These are phyloP conservation scores for Neurospora sp. DNA, from an alignment of 495 filamentous ascomycete genomes.

Conservation along the genomic window DNA sequence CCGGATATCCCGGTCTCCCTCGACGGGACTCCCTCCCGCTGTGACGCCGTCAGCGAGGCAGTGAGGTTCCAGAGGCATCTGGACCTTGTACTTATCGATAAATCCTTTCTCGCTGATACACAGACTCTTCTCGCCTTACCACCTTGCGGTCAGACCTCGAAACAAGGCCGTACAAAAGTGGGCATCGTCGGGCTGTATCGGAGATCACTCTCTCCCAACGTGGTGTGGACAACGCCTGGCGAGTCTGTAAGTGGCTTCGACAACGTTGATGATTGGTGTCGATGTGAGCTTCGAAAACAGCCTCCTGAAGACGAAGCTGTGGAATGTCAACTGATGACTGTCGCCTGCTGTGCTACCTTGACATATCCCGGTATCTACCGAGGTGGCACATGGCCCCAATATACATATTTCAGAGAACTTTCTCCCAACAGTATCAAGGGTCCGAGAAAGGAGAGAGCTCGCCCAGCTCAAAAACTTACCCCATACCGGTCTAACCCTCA, in stretches of 20 bases:
- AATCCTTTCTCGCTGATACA: background rate
- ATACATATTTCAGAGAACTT: background rate
- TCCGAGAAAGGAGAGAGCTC: background rate
- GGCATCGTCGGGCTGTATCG: background rate
- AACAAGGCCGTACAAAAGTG: background rate
- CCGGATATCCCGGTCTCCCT: background rate
- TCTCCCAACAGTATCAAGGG: background rate
- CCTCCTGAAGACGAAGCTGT: background rate
- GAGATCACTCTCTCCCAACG: background rate
- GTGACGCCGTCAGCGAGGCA: background rate
- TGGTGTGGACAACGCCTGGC: background rate
- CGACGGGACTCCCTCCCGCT: background rate
- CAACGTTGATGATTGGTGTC: background rate
- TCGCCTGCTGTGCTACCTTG: background rate
- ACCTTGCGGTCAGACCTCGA: background rate
- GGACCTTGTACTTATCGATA: background rate
- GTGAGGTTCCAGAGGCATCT: background rate
- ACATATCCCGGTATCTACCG: background rate
- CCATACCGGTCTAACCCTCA: background rate
- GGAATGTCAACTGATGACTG: background rate
- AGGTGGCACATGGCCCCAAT: background rate
- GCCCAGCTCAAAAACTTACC: background rate
- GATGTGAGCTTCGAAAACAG: background rate
- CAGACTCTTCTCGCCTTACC: background rate
- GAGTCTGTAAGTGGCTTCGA: background rate